Percentiles rank a stretch among this genome's conserved stretches.
Conservation (phyloP, 768 basidiomycete species). For the Obba rivulosa region DNA sequence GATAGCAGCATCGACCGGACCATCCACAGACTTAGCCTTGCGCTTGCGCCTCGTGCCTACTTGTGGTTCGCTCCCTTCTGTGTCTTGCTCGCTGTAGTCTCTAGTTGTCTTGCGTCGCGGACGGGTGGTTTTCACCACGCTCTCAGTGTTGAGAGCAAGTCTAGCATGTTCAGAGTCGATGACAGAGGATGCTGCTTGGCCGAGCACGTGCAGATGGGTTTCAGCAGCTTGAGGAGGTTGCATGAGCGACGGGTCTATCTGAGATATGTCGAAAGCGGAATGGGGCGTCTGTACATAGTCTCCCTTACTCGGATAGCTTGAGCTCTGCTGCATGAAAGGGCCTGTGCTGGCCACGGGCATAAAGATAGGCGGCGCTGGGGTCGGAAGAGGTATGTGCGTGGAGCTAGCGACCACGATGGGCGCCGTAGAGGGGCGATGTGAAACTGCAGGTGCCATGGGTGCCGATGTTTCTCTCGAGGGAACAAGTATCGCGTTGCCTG, state of each 20-base stretch:
- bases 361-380: too few relatives aligned
- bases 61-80: background rate
- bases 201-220: background rate
- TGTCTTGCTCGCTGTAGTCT: background rate
- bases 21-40: background rate
- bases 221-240: background rate
- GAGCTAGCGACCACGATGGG: background rate
- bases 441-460: background rate
- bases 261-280: constrained; percentile 6
- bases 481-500: background rate
- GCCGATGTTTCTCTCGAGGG: background rate
- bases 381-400: background rate
- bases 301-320: too few relatives aligned
- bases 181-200: background rate
- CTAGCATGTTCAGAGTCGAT: background rate
- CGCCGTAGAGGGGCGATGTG: background rate
- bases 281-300: background rate
- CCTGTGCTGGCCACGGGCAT: too few relatives aligned
- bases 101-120: background rate
- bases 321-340: too few relatives aligned
- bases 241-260: constrained; percentile 14
- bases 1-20: background rate
- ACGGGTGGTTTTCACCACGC: background rate
- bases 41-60: background rate
- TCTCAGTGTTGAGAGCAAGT: background rate